A percentile compares a stretch with the other conserved stretches of the same genome.
Conservation (phyloP, 1,284 basidiomycete genomes). For the Schizophyllum commune region DNA sequence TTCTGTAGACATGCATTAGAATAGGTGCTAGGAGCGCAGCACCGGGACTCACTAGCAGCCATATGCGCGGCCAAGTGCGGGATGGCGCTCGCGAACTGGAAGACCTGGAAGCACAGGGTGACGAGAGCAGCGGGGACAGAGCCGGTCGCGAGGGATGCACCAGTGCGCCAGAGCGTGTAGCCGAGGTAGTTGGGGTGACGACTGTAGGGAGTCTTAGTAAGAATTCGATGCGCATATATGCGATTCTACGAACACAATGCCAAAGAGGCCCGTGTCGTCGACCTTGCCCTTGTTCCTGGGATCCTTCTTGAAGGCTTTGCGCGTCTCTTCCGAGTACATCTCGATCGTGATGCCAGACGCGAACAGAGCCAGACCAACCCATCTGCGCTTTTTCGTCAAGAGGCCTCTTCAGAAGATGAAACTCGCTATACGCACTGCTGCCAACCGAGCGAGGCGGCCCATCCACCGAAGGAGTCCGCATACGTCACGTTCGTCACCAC, state of each 20-base stretch:
- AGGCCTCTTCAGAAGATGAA: not conserved
- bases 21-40: not conserved
- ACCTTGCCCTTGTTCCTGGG: slow-evolving; percentile 16
- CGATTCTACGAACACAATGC: not conserved
- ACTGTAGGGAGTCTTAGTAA: slow-evolving; percentile 3
- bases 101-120: slow-evolving; percentile 3
- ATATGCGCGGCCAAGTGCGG: slow-evolving; percentile 7
- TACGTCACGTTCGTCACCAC: not conserved
- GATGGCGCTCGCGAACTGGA: slow-evolving; percentile 5
- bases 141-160: slow-evolving; percentile 13
- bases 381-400: not conserved
- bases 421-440: slow-evolving; percentile 6
- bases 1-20: not conserved
- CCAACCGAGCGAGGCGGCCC: slow-evolving; percentile 11
- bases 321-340: slow-evolving; percentile 13
- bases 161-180: slow-evolving; percentile 16
- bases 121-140: not conserved
- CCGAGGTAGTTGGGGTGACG: slow-evolving; percentile 18
- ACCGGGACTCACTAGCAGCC: not conserved
- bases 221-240: not conserved
- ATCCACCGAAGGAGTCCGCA: not conserved
- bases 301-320: slow-evolving; percentile 16
- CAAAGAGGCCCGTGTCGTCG: slow-evolving; percentile 14
- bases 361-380: slow-evolving; percentile 12
- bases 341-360: slow-evolving; percentile 13